Evolutionary conservation across 495 filamentous ascomycete species (phyloP), one percentile per base, ranked within the genome.

Genomic region (Hypomontagnella submonticulosa): DNA sequence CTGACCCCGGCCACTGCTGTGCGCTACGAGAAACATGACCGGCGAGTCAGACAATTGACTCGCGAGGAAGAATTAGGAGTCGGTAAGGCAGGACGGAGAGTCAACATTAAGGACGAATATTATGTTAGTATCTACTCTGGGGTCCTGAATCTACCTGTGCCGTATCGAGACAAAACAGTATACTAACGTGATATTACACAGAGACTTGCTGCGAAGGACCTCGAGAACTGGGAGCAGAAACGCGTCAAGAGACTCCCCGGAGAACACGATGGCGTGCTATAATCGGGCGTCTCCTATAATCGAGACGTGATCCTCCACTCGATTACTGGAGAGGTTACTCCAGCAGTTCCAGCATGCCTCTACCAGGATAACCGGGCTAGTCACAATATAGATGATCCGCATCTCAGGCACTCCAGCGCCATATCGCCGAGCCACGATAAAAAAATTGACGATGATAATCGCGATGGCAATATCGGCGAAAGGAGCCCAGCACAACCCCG

Each of bases 221-320:
- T 97, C 49, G 94, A 98, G 70, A 84, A 91, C 69, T 99, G 96
- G 96, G 96, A 99, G 74, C 93, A 97, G 73, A 95, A 91, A 75
- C 85, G 96, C 47, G 92, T 98, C 11, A 85, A 93, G 78, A 82
- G 96, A 69, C 84, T 98, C 55, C 82, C 88, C 23, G 96, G 96
- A 11, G 96, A 99, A 77, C 87, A 82, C 32, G 93, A 99, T 77
- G 96, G 96, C 12, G 83, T 90, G 38, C 66, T 97, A 58, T 94
- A 81, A 87, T 11, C 9, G 48, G 34, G 46, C 30, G 30, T 38
- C 1, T 27, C 40, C 33, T 2, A 34, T 20, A 9, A 13, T 30
- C 19, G 13, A 27, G 20, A 42, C 20, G 32, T 41, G 16, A 10
- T 19, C 18, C 8, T 49, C 16, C 27, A 40, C 12, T 34, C 16